These are phyloP conservation scores for Sequoiadendron giganteum DNA, from an alignment of 75 land plant genomes.

Conservation along the genomic window DNA sequence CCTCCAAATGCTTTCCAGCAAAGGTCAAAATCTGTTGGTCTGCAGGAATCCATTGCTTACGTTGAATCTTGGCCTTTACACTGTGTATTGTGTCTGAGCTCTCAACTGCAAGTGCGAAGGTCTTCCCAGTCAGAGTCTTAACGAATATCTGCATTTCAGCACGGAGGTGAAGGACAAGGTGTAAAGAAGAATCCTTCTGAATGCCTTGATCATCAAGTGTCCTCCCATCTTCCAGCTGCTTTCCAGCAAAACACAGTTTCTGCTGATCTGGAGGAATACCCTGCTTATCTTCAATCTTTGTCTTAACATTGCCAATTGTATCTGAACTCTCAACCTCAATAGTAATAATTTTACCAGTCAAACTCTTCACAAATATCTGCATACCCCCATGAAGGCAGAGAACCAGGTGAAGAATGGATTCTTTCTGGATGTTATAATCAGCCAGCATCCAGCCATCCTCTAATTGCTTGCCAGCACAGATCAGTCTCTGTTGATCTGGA, in stretches of 20 bases:
- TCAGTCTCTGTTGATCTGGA: background rate
- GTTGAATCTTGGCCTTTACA: background rate
- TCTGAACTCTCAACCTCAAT: slow-evolving; percentile 24
- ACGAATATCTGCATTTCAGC: background rate
- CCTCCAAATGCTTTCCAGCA: background rate
- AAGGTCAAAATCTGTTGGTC: background rate
- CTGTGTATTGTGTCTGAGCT: too few species aligned
- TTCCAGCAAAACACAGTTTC: slow-evolving; percentile 13
- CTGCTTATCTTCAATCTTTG: slow-evolving; percentile 19
- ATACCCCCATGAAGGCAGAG: slow-evolving; percentile 11
- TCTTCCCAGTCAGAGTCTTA: too few species aligned
- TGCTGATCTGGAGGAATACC: slow-evolving; percentile 19
- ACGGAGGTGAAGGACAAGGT: slow-evolving; percentile 12
- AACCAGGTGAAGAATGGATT: slow-evolving; percentile 3
- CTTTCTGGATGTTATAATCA: background rate
- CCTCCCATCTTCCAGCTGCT: slow-evolving; percentile 21
- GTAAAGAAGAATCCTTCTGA: slow-evolving; percentile 19
- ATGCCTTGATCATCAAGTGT: slow-evolving; percentile 19
- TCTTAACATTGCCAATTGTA: slow-evolving; percentile 18
- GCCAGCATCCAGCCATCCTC: background rate
- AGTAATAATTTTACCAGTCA: slow-evolving; percentile 12
- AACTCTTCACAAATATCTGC: slow-evolving; percentile 18
- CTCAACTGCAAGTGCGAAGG: too few species aligned
- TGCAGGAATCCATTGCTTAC: background rate
- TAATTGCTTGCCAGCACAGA: background rate